Evolutionary conservation across 1,284 basidiomycete genomes (phyloP).

Genomic region (Apiotrichum siamense): DNA sequence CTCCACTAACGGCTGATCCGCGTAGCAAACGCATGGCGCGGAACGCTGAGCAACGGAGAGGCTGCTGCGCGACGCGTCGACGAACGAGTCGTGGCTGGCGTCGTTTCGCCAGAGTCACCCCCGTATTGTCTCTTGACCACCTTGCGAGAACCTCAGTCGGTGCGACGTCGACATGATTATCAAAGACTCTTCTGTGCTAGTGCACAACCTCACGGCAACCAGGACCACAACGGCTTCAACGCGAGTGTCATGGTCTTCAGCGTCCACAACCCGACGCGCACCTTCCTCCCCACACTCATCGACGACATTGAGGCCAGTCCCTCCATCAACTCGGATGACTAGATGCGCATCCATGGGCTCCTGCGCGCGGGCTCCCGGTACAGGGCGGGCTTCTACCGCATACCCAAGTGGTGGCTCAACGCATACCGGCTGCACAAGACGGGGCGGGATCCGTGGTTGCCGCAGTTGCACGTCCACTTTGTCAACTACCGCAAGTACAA

Average conservation of each 20-base stretch:
- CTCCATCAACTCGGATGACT: no score
- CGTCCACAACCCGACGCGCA: not conserved
- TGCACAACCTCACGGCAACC: constrained; percentile 4
- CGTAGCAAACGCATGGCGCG: no score
- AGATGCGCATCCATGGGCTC: not conserved
- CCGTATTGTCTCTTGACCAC: no score
- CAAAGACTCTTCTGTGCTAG: constrained; percentile 3
- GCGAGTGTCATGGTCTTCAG: constrained; percentile 4
- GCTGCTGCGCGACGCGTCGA: no score
- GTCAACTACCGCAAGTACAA: constrained; percentile 7
- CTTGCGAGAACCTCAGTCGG: no score
- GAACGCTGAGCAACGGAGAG: no score
- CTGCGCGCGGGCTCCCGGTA: constrained; percentile 1
- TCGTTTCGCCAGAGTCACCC: no score
- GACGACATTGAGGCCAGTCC: not conserved
- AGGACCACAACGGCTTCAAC: constrained; percentile 14
- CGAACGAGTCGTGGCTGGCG: no score
- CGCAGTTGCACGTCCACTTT: constrained; percentile 9
- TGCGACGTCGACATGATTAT: constrained; percentile 11
- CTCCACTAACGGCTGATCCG: no score
- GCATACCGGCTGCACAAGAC: constrained; percentile 7
- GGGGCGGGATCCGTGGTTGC: not conserved
- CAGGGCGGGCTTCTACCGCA: constrained; percentile 7
- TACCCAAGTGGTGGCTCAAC: constrained; percentile 17
- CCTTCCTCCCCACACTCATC: no score